Percentiles rank a stretch among this genome's conserved stretches.
phyloP scores from a whole-genome alignment of 768 basidiomycete species.

The Phanerochaete carnosa region DNA sequence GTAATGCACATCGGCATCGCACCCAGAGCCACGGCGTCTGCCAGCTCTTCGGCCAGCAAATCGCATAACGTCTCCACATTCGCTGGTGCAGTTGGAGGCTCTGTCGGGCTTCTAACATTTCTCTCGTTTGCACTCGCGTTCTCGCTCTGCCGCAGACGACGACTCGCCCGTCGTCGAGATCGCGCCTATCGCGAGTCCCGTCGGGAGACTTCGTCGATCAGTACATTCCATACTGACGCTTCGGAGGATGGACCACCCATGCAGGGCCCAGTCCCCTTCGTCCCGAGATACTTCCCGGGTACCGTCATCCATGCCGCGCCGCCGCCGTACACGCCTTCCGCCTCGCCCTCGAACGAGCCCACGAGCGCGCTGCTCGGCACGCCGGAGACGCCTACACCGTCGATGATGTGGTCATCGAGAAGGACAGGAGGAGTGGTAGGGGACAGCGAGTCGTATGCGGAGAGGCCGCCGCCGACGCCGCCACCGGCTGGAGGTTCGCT shows the following conservation, averaged over 20 bases:
- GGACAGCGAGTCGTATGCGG: slow-evolving; percentile 18
- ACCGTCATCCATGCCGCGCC: slow-evolving; percentile 39
- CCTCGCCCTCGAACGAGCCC: slow-evolving; percentile 11
- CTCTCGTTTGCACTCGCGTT: slow-evolving; percentile 46
- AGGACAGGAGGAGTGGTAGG: slow-evolving; percentile 3
- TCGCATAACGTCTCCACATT: slow-evolving; percentile 41
- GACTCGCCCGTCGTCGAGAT: slow-evolving; percentile 38
- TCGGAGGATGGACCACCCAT: slow-evolving; percentile 31
- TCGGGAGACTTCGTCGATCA: slow-evolving; percentile 14
- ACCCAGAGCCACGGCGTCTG: slow-evolving; percentile 14
- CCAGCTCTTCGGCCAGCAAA: slow-evolving; percentile 10
- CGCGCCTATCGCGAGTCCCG: slow-evolving; percentile 29
- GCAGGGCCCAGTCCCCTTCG: slow-evolving; percentile 45
- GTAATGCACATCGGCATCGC: slow-evolving; percentile 5
- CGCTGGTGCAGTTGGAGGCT: slow-evolving; percentile 50
- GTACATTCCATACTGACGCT: slow-evolving; percentile 26
- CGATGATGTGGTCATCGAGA: slow-evolving; percentile 14
- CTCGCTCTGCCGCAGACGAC: slow-evolving; percentile 48
- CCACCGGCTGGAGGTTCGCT: slow-evolving; percentile 12
- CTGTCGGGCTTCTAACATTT: slow-evolving; percentile 46
- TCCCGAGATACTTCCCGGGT: slow-evolving; percentile 57
- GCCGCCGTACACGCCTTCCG: slow-evolving; percentile 34
- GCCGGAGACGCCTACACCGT: slow-evolving; percentile 13
- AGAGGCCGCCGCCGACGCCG: slow-evolving; percentile 17
- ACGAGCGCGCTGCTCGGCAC: slow-evolving; percentile 18